Evolutionary conservation across 169 alveolate species (phyloP).

Genomic region (Plasmodium malariae): DNA sequence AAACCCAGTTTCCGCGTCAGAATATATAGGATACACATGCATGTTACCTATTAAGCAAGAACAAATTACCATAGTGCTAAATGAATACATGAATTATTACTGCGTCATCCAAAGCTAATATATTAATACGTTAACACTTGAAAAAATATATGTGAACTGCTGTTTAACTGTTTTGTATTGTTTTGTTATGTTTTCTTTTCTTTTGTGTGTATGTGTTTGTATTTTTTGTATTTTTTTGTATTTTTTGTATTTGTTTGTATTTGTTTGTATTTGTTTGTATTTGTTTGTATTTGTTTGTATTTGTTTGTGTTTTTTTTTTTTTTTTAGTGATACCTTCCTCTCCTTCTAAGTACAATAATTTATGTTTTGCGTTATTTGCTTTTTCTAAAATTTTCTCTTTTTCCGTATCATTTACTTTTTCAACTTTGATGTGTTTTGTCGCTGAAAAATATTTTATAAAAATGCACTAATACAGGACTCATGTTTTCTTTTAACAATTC

Average conservation of each 20-base stretch:
- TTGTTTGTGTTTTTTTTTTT: neutral
- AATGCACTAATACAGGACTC: neutral
- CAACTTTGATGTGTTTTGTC: slow-evolving; percentile 52
- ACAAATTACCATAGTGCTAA: too few species aligned
- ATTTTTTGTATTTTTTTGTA: too few species aligned
- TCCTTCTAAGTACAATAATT: slow-evolving; percentile 59
- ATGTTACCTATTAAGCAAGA: slow-evolving; percentile 15
- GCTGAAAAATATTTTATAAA: slow-evolving; percentile 16
- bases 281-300: neutral
- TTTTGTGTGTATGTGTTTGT: too few species aligned
- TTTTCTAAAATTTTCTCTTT: slow-evolving; percentile 31
- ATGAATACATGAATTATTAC: too few species aligned
- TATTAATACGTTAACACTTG: too few species aligned
- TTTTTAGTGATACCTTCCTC: slow-evolving; percentile 33
- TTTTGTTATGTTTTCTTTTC: too few species aligned
- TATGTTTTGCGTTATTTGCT: slow-evolving; percentile 15
- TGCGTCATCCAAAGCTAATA: too few species aligned
- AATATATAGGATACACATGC: slow-evolving; percentile 51
- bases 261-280: too few species aligned
- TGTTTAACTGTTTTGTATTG: too few species aligned
- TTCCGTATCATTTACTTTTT: slow-evolving; percentile 31
- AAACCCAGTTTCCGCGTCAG: slow-evolving; percentile 74
- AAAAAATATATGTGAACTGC: too few species aligned
- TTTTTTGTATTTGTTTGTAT: too few species aligned
- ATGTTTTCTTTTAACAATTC: neutral